Evolutionary conservation across 768 basidiomycete species (phyloP).

Genomic region (Psilocybe azurescens): DNA sequence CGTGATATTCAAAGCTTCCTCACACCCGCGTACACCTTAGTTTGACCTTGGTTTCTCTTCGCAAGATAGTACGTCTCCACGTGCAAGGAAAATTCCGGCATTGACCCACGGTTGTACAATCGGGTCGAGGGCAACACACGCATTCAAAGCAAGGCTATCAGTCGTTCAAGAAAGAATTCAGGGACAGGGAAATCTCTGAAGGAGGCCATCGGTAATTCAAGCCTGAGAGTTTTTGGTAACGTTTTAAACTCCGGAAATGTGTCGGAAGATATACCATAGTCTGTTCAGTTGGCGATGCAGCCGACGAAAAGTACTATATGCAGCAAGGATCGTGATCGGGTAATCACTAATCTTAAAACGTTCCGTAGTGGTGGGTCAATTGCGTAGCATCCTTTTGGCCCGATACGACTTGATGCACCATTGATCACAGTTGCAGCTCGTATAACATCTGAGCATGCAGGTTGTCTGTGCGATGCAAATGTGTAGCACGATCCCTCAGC

Average conservation of each 20-base stretch:
- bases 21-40: neutral
- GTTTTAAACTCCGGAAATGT: slow-evolving; percentile 23
- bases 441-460: no score
- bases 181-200: slow-evolving; percentile 12
- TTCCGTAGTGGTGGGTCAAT: slow-evolving; percentile 30
- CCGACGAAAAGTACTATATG: slow-evolving; percentile 11
- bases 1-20: neutral
- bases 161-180: slow-evolving; percentile 7
- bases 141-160: slow-evolving; percentile 7
- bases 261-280: slow-evolving; percentile 18
- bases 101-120: neutral
- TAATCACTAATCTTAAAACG: slow-evolving; percentile 33
- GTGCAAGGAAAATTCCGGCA: slow-evolving; percentile 12
- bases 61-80: slow-evolving; percentile 1
- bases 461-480: no score
- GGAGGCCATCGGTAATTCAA: slow-evolving; percentile 11
- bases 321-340: slow-evolving; percentile 19
- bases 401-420: slow-evolving; percentile 7
- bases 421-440: neutral
- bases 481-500: no score
- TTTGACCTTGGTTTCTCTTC: neutral
- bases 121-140: slow-evolving; percentile 2
- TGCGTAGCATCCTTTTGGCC: slow-evolving; percentile 7
- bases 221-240: slow-evolving; percentile 8
- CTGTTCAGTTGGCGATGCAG: slow-evolving; percentile 3